Conservation (phyloP, 169 alveolate genomes). For the Plasmodium berghei region DNA sequence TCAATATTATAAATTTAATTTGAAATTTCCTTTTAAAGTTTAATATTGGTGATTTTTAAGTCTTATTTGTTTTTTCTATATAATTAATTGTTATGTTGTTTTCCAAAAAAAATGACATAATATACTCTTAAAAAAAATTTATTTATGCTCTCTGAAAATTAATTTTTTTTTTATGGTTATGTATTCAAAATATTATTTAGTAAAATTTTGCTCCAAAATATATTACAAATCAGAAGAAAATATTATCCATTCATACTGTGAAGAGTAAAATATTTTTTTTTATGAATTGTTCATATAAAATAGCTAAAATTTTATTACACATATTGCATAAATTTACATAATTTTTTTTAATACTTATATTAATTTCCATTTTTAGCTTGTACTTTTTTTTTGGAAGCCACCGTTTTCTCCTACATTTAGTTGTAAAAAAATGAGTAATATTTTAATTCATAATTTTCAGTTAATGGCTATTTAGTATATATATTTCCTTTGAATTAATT, state of each 20-base stretch:
- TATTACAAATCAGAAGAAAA: conserved; percentile 27
- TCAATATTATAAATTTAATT: conserved; percentile 7
- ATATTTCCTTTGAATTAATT: conserved; percentile 6
- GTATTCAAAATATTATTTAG: conserved; percentile 8
- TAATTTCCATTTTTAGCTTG: conserved; percentile 2
- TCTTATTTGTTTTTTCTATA: conserved; percentile 10
- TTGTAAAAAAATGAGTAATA: conserved; percentile 3
- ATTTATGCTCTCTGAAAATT: conserved; percentile 38
- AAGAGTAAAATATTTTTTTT: conserved; percentile 6
- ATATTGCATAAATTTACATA: conserved; percentile 14
- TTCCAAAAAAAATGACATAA: conserved; percentile 29
- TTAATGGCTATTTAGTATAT: conserved; percentile 5
- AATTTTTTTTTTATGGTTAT: conserved; percentile 25
- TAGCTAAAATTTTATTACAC: conserved; percentile 34
- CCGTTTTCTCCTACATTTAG: neutral
- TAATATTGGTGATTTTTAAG: conserved; percentile 44
- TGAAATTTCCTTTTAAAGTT: conserved; percentile 31
- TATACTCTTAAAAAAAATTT: conserved; percentile 12
- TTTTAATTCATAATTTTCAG: neutral
- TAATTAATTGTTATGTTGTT: conserved; percentile 29
- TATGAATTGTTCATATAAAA: conserved; percentile 8
- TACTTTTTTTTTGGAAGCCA: conserved; percentile 16
- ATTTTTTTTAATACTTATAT: conserved; percentile 8
- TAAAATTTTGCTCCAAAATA: conserved; percentile 11
- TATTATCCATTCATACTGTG: neutral